Percentiles rank a stretch among this genome's conserved stretches.
phyloP scores from a whole-genome alignment of 192 early-diverging fungal genomes.

The Umbelopsis isabellina region DNA sequence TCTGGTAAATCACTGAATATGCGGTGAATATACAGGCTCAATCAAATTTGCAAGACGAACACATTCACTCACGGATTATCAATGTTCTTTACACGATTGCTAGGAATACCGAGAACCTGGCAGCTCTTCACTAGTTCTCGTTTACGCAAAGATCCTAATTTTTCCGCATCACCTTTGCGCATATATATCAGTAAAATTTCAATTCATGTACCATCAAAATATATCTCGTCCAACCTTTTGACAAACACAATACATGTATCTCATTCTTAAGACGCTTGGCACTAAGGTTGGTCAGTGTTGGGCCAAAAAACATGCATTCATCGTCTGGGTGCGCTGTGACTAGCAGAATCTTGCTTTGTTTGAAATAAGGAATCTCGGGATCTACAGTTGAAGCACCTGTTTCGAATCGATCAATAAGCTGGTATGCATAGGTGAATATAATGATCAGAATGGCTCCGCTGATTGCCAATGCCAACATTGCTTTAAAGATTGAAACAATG shows the following conservation, averaged over 20 bases:
- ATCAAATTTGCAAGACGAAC: background rate
- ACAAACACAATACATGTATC: conserved; percentile 82
- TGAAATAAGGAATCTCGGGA: background rate
- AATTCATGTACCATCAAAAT: background rate
- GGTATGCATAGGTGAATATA: conserved; percentile 1
- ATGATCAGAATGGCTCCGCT: conserved; percentile 13
- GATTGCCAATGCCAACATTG: conserved; percentile 4
- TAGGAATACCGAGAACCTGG: conserved; percentile 56
- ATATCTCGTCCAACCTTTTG: conserved; percentile 64
- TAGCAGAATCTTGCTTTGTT: conserved; percentile 52
- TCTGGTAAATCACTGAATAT: conserved; percentile 63
- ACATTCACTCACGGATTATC: conserved; percentile 62
- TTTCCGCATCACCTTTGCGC: conserved; percentile 69
- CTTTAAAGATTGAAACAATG: background rate
- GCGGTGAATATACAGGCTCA: too few species aligned
- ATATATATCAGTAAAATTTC: background rate
- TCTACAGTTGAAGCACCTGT: conserved; percentile 1
- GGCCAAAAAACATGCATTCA: conserved; percentile 98
- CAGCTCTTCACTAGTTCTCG: conserved; percentile 69
- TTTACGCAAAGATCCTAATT: conserved; percentile 61
- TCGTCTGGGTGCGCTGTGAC: conserved; percentile 95
- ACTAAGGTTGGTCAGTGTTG: conserved; percentile 65
- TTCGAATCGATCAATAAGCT: conserved; percentile 3
- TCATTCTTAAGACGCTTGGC: conserved; percentile 50
- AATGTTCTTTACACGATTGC: conserved; percentile 48